Evolutionary conservation across 2,329 filamentous ascomycete species (phyloP).

Genomic region (Colletotrichum higginsianum): DNA sequence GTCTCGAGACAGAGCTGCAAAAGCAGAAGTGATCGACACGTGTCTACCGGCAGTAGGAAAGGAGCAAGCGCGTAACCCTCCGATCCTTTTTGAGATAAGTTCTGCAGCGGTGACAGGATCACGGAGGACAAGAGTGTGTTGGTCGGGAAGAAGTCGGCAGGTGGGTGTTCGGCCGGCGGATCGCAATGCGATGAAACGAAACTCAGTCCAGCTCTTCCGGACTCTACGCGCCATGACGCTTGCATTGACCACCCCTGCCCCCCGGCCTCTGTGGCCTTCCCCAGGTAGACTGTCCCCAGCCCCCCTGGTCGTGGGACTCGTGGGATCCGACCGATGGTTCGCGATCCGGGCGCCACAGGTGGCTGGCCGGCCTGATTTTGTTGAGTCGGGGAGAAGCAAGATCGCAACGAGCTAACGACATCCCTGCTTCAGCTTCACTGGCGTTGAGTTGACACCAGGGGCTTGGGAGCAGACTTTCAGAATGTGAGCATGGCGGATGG

Average conservation of each 20-base stretch:
- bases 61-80: not conserved
- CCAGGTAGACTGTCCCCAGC: constrained; percentile 5
- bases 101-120: constrained; percentile 11
- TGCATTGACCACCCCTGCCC: constrained; percentile 37
- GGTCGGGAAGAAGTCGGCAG: constrained; percentile 14
- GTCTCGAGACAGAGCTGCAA: constrained; percentile 7
- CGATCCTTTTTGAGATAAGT: constrained; percentile 27
- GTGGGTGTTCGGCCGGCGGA: constrained; percentile 32
- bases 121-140: not conserved
- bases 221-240: constrained; percentile 39
- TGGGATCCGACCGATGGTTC: constrained; percentile 1
- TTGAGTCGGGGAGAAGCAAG: not conserved
- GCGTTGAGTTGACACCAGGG: not conserved
- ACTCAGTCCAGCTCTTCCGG: constrained; percentile 31
- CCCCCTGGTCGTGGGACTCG: constrained; percentile 15
- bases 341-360: constrained; percentile 38
- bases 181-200: constrained; percentile 42
- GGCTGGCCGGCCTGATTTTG: constrained; percentile 11
- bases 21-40: constrained; percentile 31
- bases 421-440: not conserved
- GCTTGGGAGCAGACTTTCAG: too few relatives aligned
- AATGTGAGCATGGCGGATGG: too few relatives aligned
- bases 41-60: constrained; percentile 13
- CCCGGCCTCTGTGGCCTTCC: not conserved
- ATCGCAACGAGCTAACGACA: constrained; percentile 1